Evolutionary conservation across 2,329 filamentous ascomycete genomes (phyloP), one percentile per base, ranked within the genome.

Genomic region (Monosporascus ibericus): DNA sequence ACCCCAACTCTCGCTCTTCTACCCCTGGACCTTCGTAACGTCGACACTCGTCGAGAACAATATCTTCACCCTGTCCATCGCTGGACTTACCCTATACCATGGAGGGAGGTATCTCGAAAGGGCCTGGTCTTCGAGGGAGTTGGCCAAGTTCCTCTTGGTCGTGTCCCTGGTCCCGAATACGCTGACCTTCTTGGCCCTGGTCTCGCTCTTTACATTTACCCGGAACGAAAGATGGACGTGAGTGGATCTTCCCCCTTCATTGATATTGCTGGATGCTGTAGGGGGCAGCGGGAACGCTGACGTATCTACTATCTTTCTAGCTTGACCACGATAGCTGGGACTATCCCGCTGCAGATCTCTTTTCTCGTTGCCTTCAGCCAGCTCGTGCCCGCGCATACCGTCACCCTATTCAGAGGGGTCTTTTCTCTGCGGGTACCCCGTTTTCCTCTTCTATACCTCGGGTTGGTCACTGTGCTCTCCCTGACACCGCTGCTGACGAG

Each of bases 301-400:
- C 49, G 60, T 64, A 53, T 64, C 55, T 39, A 36, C 15, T 17
- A 30, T 36, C n/a, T 50, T 6, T 52, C 48, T 63, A 94, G 88
- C 49, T 72, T 89, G 47, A 91, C 88, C 46, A 86, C 88, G 58
- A 89, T 97, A 65, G 89, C 88, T 61, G 94, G 94, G 61, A 92
- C 91, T 51, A 86, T 96, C 58, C 85, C 92, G 17, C 78, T 96
- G 53, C 92, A 96, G 70, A 91, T 94, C 47, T 86, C 88, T 56
- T 97, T 97, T 75, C 87, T 99, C 56, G 90, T 97, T 63, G 90
- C 92, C 51, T 96, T 97, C 73, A 97, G 95, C 73, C 94, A 99
- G 72, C 88, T 99, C 48, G 88, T 97, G 37, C 94, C 94, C 22
- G 92, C 96, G 56, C 94, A 99, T 71, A 99, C 94, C 11, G 92